These are phyloP conservation scores for Trypethelium eluteriae DNA, from an alignment of 495 filamentous ascomycete genomes.

Conservation along the genomic window DNA sequence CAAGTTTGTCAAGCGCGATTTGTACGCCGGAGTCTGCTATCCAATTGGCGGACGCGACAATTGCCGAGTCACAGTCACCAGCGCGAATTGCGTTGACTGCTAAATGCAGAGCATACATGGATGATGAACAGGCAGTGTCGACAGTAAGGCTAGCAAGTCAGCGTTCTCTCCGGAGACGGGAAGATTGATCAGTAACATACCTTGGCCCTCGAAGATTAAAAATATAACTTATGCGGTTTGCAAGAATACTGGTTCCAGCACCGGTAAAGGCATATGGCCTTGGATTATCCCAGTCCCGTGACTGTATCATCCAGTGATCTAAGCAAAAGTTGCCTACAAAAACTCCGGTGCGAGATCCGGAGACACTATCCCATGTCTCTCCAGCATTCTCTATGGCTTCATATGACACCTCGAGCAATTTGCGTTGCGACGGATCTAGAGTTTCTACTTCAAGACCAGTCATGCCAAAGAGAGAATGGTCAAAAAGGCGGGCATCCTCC, in stretches of 20 bases:
- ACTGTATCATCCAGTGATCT: background rate
- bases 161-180: background rate
- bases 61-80: slow-evolving; percentile 3
- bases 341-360: background rate
- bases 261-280: slow-evolving; percentile 11
- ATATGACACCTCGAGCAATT: slow-evolving; percentile 14
- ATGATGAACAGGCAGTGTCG: slow-evolving; percentile 48
- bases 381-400: slow-evolving; percentile 18
- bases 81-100: background rate
- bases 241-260: slow-evolving; percentile 34
- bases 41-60: background rate
- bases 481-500: slow-evolving; percentile 12
- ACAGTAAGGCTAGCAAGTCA: slow-evolving; percentile 36
- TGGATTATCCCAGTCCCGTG: slow-evolving; percentile 2
- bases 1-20: background rate
- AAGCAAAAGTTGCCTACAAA: background rate
- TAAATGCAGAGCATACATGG: slow-evolving; percentile 12
- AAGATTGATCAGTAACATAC: background rate
- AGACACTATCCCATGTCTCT: slow-evolving; percentile 17
- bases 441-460: slow-evolving; percentile 8
- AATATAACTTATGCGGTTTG: slow-evolving; percentile 46
- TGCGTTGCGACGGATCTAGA: slow-evolving; percentile 18
- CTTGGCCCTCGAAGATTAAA: slow-evolving; percentile 42
- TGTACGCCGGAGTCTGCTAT: background rate
- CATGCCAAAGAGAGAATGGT: slow-evolving; percentile 17